Evolutionary conservation across 306 rosid genomes (phyloP).

Genomic region (Mimosa bimucronata): DNA sequence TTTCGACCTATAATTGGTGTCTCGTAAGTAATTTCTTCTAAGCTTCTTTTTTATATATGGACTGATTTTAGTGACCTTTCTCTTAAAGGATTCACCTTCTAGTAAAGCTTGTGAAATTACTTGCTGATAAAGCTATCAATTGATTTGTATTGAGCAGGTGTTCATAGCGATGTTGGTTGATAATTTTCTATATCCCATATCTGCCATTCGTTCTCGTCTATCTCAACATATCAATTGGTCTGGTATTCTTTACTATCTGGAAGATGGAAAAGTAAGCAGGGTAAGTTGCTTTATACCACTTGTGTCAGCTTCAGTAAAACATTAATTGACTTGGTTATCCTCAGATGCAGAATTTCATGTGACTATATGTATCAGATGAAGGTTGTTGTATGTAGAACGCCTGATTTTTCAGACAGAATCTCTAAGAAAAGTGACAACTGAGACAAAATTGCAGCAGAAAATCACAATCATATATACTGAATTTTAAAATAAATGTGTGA

Average conservation of each 20-base stretch:
- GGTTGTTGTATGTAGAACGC: not conserved
- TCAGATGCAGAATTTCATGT: not conserved
- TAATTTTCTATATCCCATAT: constrained; percentile 85
- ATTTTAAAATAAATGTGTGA: not conserved
- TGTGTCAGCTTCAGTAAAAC: constrained; percentile 17
- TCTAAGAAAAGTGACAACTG: not conserved
- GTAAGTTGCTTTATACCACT: constrained; percentile 46
- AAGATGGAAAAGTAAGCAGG: constrained; percentile 82
- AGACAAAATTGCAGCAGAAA: no score
- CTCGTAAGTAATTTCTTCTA: constrained; percentile 59
- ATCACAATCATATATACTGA: no score
- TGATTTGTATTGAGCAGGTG: constrained; percentile 59
- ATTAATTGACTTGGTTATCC: not conserved
- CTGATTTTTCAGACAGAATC: not conserved
- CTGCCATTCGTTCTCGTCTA: constrained; percentile 86
- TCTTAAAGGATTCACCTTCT: not conserved
- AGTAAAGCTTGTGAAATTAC: constrained; percentile 6
- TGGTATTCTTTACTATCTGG: constrained; percentile 81
- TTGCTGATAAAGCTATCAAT: constrained; percentile 39
- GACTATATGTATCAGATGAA: not conserved
- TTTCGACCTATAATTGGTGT: constrained; percentile 81
- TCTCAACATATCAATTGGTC: constrained; percentile 96
- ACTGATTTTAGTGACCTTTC: not conserved
- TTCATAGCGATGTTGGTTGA: constrained; percentile 90
- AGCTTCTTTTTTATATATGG: not conserved